These are phyloP conservation scores for Eleusine coracana DNA, from an alignment of 176 grass and related monocot species.

Conservation along the genomic window DNA sequence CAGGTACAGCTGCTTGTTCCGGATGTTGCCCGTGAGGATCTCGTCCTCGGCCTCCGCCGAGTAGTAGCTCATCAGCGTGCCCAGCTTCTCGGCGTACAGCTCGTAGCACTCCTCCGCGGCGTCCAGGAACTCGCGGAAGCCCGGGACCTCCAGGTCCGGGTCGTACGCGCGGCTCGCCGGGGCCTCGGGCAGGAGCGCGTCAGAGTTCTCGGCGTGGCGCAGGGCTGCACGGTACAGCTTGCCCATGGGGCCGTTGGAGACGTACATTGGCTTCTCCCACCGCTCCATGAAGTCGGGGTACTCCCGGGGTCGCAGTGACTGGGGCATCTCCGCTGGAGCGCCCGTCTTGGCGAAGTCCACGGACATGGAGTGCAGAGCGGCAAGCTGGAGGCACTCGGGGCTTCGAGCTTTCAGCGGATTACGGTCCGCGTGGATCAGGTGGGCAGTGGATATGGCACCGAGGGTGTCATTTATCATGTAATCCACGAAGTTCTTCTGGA, in stretches of 20 bases:
- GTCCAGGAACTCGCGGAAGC: slow-evolving; percentile 61
- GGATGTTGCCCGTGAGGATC: slow-evolving; percentile 91
- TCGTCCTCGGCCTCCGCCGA: slow-evolving; percentile 74
- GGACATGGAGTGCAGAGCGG: slow-evolving; percentile 85
- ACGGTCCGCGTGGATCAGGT: slow-evolving; percentile 77
- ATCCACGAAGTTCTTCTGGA: slow-evolving; percentile 87
- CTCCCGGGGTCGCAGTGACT: slow-evolving; percentile 60
- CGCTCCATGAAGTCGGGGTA: slow-evolving; percentile 94
- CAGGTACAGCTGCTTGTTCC: slow-evolving; percentile 70
- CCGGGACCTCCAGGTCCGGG: slow-evolving; percentile 61
- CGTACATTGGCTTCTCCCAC: slow-evolving; percentile 64
- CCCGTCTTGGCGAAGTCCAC: slow-evolving; percentile 94
- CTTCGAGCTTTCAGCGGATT: slow-evolving; percentile 74
- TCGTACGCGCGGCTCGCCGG: slow-evolving; percentile 42
- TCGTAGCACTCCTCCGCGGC: slow-evolving; percentile 58
- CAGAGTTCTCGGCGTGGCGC: slow-evolving; percentile 36
- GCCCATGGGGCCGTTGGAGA: slow-evolving; percentile 66
- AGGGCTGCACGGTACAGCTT: slow-evolving; percentile 62
- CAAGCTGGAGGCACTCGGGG: slow-evolving; percentile 71
- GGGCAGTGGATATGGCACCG: slow-evolving; percentile 73
- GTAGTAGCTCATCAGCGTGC: slow-evolving; percentile 74
- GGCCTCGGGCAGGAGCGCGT: neutral
- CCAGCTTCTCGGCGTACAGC: slow-evolving; percentile 70
- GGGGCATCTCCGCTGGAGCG: slow-evolving; percentile 79
- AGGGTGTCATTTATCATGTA: slow-evolving; percentile 89